Base-by-base conservation (phyloP, 257 asterid genomes). In the Cinchona pubescens region DNA sequence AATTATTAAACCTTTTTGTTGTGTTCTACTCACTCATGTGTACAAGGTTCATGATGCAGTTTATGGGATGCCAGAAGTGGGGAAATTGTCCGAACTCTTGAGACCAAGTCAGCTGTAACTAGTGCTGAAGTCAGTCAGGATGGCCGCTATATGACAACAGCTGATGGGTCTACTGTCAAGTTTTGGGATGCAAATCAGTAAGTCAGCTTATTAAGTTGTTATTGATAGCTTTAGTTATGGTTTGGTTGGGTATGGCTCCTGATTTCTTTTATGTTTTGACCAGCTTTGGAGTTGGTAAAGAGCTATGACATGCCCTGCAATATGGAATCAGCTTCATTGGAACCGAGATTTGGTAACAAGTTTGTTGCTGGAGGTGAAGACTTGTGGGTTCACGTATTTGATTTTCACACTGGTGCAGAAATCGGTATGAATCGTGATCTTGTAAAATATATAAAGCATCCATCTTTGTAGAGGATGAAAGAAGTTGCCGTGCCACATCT, bases 171-270 rank as follows among this genome's bases (percentile, higher is more conserved):
- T 69, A 87, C 88, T 64, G 90, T 95, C 62, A 95, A 88, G 84
- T 95, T 95, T 81, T 95, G 97, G 98, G 99, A 95, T 73, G 98
- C 98, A 71, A 95, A 95, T 81, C 98, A 92, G 98, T 94, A 87
- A 5, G 92, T 81, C 60, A 16, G 42, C 61, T 60, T 67, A 71
- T 78, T 23, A 18, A 21, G 45, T 73, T 78, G 48, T 29, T 15
- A 30, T 35, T 46, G 0, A 34, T 48, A 49, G 34, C 32, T 35
- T 48, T 10, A 46, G 67, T 77, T 27, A 43, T 73, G 12, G 30
- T 18, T 23, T 42, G 55, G n/a, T 59, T 74, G 77, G 16, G 51
- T 65, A 7, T 43, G 42, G 74, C 48, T 70, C 35, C 8, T 55
- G 27, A 73, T 73, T 63, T 55, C 9, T 62, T n/a, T 27, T 63